A percentile compares a stretch with the other conserved stretches of the same genome.
These are phyloP conservation scores for Macrolepiota fuliginosa DNA, from an alignment of 768 basidiomycete species.

Conservation along the genomic window DNA sequence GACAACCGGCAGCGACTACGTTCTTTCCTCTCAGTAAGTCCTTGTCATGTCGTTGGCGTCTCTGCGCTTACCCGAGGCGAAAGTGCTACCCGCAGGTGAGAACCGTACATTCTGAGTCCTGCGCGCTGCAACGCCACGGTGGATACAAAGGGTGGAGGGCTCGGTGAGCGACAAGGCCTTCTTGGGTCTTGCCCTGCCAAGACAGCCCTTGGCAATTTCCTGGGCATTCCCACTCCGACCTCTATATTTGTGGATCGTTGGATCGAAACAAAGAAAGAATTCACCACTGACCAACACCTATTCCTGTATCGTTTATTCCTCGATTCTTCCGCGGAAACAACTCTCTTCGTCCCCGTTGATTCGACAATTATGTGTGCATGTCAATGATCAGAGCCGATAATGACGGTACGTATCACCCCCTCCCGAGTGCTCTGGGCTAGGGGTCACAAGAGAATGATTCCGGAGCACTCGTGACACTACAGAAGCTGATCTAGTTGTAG, in stretches of 20 bases:
- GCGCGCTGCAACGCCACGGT: no score
- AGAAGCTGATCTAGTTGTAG: conserved; percentile 17
- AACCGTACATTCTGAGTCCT: not conserved
- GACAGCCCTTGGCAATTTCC: no score
- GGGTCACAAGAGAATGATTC: not conserved
- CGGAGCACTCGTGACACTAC: not conserved
- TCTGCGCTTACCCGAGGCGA: not conserved
- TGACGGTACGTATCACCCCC: conserved; percentile 25
- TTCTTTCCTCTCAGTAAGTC: conserved; percentile 28
- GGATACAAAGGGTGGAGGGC: no score
- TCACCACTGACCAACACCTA: no score
- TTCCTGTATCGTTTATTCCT: no score
- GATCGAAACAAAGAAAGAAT: no score
- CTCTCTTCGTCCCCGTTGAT: no score
- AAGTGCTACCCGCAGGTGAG: conserved; percentile 32
- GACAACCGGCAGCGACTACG: conserved; percentile 19
- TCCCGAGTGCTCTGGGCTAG: not conserved
- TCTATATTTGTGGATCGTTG: no score
- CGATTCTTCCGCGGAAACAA: no score
- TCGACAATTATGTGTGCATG: not conserved
- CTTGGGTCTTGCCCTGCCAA: no score
- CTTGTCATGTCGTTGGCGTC: not conserved
- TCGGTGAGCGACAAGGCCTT: no score
- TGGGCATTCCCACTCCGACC: no score
- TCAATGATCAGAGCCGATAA: conserved; percentile 26